phyloP scores from a whole-genome alignment of 768 basidiomycete genomes.

The Pleurotus tuoliensis region DNA sequence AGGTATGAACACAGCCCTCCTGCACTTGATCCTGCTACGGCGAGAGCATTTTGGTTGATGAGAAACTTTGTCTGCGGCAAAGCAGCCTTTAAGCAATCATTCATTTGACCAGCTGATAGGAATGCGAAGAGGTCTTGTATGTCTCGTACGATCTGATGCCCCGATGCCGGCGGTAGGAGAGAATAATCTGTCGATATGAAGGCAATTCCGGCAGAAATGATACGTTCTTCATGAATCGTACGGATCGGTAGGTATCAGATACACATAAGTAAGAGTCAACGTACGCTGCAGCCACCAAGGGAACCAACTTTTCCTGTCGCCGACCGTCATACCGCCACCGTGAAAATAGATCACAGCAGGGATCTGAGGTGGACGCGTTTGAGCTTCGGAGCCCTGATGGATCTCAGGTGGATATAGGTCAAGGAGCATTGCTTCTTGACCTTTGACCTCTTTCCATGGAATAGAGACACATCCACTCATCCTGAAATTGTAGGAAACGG shows the following conservation, averaged over 20 bases:
- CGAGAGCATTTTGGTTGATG: slow-evolving; percentile 42
- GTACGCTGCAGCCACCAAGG: slow-evolving; percentile 61
- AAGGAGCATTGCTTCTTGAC: slow-evolving; percentile 19
- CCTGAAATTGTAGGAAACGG: too few species aligned
- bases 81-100: slow-evolving; percentile 13
- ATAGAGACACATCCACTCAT: neutral
- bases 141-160: slow-evolving; percentile 55
- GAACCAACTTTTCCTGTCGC: slow-evolving; percentile 58
- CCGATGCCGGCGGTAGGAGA: slow-evolving; percentile 50
- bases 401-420: slow-evolving; percentile 27
- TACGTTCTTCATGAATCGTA: slow-evolving; percentile 33
- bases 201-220: slow-evolving; percentile 41
- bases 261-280: slow-evolving; percentile 9
- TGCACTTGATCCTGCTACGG: slow-evolving; percentile 54
- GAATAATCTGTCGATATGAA: slow-evolving; percentile 66
- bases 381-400: neutral
- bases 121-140: slow-evolving; percentile 53
- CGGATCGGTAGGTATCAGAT: slow-evolving; percentile 11
- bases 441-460: slow-evolving; percentile 29
- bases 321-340: slow-evolving; percentile 59
- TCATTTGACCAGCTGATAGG: slow-evolving; percentile 23
- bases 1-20: slow-evolving; percentile 65
- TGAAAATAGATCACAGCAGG: slow-evolving; percentile 43
- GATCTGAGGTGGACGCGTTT: slow-evolving; percentile 10
- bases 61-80: slow-evolving; percentile 17